Evolutionary conservation across 2,329 filamentous ascomycete species (phyloP).

Genomic region (Penicillium sp.): DNA sequence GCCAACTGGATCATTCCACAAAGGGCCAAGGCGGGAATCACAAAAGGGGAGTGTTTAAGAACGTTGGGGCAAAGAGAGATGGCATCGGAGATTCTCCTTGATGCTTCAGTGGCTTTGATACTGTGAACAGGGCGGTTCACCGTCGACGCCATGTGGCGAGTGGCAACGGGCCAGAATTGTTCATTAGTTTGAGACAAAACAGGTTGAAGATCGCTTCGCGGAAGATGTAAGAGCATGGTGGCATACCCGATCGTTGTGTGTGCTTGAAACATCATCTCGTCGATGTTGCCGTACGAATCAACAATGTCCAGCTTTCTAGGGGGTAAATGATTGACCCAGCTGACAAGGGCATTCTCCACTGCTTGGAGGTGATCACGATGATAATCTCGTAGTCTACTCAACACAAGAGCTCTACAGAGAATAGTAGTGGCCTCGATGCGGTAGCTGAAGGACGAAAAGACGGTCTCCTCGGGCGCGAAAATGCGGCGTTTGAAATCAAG

Average conservation of each 20-base stretch:
- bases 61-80: conserved; percentile 36
- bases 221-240: conserved; percentile 73
- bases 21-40: conserved; percentile 31
- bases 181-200: conserved; percentile 27
- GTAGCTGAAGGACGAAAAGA: conserved; percentile 82
- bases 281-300: conserved; percentile 67
- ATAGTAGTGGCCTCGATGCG: conserved; percentile 77
- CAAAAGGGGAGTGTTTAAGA: conserved; percentile 35
- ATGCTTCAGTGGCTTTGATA: conserved; percentile 40
- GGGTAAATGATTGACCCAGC: conserved; percentile 79
- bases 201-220: conserved; percentile 66
- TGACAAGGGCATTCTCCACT: conserved; percentile 59
- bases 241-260: conserved; percentile 45
- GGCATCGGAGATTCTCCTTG: conserved; percentile 33
- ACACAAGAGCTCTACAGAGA: conserved; percentile 67
- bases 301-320: conserved; percentile 68
- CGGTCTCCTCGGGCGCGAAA: conserved; percentile 64
- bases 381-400: conserved; percentile 41
- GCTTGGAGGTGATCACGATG: conserved; percentile 58
- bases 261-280: conserved; percentile 59
- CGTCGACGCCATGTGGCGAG: conserved; percentile 32
- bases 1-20: conserved; percentile 40
- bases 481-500: conserved; percentile 59
- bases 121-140: conserved; percentile 37
- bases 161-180: conserved; percentile 28